These are phyloP conservation scores for Backusella westeae DNA, from an alignment of 192 early-diverging fungal genomes.

Conservation along the genomic window DNA sequence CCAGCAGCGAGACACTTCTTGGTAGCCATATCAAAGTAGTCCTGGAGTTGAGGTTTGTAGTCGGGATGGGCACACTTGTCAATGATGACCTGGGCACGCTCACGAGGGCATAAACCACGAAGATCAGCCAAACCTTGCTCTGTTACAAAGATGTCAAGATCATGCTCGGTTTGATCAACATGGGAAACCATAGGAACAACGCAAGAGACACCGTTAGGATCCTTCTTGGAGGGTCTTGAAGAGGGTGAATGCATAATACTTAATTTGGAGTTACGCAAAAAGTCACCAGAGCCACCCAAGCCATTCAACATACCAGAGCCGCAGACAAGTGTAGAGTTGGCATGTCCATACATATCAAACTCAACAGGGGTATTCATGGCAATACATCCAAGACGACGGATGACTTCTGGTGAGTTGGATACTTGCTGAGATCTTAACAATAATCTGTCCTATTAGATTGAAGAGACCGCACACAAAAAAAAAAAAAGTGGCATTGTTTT, in stretches of 20 bases:
- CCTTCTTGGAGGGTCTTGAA: constrained; percentile 33
- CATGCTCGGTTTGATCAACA: constrained; percentile 41
- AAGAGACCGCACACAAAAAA: not conserved
- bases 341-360: constrained; percentile 42
- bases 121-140: constrained; percentile 44
- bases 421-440: constrained; percentile 40
- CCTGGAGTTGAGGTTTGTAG: constrained; percentile 34
- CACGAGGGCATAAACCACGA: constrained; percentile 37
- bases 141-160: constrained; percentile 40
- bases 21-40: constrained; percentile 36
- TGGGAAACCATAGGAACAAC: constrained; percentile 40
- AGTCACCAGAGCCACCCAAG: constrained; percentile 38
- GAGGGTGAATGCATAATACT: constrained; percentile 45
- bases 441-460: constrained; percentile 23
- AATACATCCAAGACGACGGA: constrained; percentile 38
- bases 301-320: constrained; percentile 44
- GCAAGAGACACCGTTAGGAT: constrained; percentile 37
- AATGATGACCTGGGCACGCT: constrained; percentile 37
- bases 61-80: constrained; percentile 43
- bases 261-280: constrained; percentile 40
- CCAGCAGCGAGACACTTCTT: constrained; percentile 33
- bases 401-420: constrained; percentile 41
- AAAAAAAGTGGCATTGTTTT: not conserved
- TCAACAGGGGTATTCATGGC: constrained; percentile 46
- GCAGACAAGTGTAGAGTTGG: constrained; percentile 38